Evolutionary conservation across 805 yeast species (phyloP).

Genomic region (Grigorovia transvaalensis): DNA sequence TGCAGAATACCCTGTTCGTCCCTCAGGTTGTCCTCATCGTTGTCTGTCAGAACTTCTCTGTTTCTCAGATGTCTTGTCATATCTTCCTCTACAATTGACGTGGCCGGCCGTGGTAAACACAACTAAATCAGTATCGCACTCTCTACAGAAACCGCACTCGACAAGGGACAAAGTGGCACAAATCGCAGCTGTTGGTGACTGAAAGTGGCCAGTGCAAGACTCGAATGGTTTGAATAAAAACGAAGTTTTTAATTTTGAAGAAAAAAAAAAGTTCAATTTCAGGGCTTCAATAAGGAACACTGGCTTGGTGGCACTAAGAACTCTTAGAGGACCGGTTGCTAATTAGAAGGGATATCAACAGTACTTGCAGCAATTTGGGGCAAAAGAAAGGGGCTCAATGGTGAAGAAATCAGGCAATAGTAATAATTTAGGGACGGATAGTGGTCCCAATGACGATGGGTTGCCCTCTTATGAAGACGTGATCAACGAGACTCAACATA

Average conservation of each 20-base stretch:
- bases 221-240: neutral
- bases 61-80: slow-evolving; percentile 12
- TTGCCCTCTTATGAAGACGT: slow-evolving; percentile 45
- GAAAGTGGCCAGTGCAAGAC: neutral
- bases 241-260: neutral
- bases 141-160: neutral
- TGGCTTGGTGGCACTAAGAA: neutral
- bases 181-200: neutral
- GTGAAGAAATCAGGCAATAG: neutral
- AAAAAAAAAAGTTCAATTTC: neutral
- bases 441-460: slow-evolving; percentile 4
- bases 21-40: slow-evolving; percentile 12
- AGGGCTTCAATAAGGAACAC: no score
- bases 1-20: slow-evolving; percentile 25
- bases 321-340: neutral
- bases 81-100: neutral
- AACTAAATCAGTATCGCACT: neutral
- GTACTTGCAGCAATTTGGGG: neutral
- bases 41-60: slow-evolving; percentile 1
- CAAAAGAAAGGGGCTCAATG: neutral
- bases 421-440: neutral
- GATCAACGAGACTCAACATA: slow-evolving; percentile 13
- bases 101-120: neutral
- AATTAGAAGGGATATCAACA: neutral
- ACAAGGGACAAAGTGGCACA: neutral